Base-by-base conservation (phyloP, 257 asterid species). In the Przewalskia tangutica region DNA sequence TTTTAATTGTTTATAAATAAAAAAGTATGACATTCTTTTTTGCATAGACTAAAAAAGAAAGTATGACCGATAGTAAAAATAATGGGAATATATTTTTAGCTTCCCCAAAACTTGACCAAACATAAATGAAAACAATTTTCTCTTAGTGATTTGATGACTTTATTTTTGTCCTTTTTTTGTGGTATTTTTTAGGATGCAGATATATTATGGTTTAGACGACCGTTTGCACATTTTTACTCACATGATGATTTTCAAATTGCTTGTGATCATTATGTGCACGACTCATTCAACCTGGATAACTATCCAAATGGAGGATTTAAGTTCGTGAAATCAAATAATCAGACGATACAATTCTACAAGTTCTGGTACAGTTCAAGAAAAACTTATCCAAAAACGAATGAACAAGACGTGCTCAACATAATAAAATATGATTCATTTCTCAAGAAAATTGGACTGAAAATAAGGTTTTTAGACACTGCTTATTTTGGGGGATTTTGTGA, bases 401-500 rank as follows among this genome's bases (percentile, higher is more conserved):
- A 91, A 32, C 94, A 91, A 53, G 91, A 92, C 13, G 93, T 90
- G 50, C 83, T 90, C 2, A 85, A 90, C 77, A 71, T 6, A 77
- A 87, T 92, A 2, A 91, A 91, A 64, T 38, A 40, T 53, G 81
- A 79, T 59, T 89, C 91, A 0, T 86, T 86, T 53, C 18, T 89
- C 0, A 34, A 38, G 5, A 59, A 79, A 64, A 91, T 92, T 50
- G 90, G 90, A 44, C 40, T 91, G 17, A 75, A 87, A 83, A 89
- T 90, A 3, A 85, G 82, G 81, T 91, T 87, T 40, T 83, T 91
- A 11, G 85, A 90, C 81, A 90, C 94, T 6, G 77, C 83, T 51
- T 84, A 83, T 68, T 90, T 87, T 54, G 90, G 93, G 4, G 96
- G 97, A 56, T 86, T 91, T 82, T 92, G 94, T 64, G 48, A 85